A percentile compares a stretch with the other conserved stretches of the same genome.
phyloP scores from a whole-genome alignment of 2,329 filamentous ascomycete species.

The Fusarium udum region DNA sequence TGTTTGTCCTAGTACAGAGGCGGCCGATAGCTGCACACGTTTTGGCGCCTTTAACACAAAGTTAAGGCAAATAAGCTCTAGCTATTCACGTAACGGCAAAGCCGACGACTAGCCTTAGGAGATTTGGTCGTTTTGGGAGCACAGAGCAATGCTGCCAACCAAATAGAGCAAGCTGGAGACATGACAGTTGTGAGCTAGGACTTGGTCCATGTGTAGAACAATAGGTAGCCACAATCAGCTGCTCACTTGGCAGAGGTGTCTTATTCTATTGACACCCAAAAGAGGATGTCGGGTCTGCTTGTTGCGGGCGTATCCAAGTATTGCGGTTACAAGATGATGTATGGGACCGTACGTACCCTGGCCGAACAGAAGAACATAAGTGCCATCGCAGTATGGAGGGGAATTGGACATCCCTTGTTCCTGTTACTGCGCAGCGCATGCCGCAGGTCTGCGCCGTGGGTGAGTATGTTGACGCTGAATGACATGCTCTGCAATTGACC shows the following conservation, averaged over 20 bases:
- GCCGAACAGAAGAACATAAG: constrained; percentile 1
- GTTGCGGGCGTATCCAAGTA: constrained; percentile 15
- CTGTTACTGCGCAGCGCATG: background rate
- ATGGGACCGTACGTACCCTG: background rate
- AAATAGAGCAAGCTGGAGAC: background rate
- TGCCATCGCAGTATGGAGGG: background rate
- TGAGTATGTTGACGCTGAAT: background rate
- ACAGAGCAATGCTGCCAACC: constrained; percentile 1
- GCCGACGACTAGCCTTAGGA: constrained; percentile 3
- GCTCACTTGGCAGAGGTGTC: background rate
- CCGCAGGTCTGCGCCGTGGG: background rate
- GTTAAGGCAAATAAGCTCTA: constrained; percentile 5
- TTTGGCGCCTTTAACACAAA: background rate
- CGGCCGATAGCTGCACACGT: constrained; percentile 3
- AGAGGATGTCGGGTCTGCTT: background rate
- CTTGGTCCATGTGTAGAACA: constrained; percentile 14
- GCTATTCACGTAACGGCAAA: constrained; percentile 14
- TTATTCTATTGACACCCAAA: constrained; percentile 22
- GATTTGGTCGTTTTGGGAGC: background rate
- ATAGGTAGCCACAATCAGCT: constrained; percentile 24
- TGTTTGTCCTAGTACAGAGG: background rate
- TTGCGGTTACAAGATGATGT: constrained; percentile 4
- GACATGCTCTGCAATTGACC: background rate
- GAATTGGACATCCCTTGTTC: background rate
- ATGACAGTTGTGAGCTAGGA: background rate